phyloP scores from a whole-genome alignment of 2,329 filamentous ascomycete species.

The Rhexocercosporidium sp. region DNA sequence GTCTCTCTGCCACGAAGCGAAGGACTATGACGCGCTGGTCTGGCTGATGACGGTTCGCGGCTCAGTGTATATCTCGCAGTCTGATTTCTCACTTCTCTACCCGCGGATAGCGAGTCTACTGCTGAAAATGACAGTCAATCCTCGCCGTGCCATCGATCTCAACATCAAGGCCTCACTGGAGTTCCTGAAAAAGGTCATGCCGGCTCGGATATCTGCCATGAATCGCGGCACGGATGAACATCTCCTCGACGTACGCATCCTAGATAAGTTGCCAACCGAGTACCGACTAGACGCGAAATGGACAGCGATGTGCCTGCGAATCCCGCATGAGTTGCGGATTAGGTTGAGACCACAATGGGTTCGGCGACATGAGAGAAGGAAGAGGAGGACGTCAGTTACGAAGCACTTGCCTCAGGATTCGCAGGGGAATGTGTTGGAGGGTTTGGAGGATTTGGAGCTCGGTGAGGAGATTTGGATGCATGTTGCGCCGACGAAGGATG shows the following conservation, averaged over 20 bases:
- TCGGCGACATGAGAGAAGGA: conserved; percentile 40
- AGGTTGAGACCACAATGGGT: conserved; percentile 45
- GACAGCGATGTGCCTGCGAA: conserved; percentile 61
- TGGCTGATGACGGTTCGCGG: conserved; percentile 61
- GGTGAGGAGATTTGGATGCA: conserved; percentile 61
- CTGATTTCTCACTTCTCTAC: conserved; percentile 70
- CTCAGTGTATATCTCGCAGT: conserved; percentile 69
- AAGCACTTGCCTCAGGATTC: conserved; percentile 44
- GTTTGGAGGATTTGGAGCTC: conserved; percentile 40
- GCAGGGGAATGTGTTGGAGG: conserved; percentile 45
- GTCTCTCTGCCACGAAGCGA: conserved; percentile 60
- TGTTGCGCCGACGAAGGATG: conserved; percentile 46
- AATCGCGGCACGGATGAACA: conserved; percentile 59
- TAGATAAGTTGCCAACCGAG: conserved; percentile 54
- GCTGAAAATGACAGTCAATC: conserved; percentile 68
- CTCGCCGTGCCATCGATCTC: conserved; percentile 64
- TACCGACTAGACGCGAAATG: conserved; percentile 62
- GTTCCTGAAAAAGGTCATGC: conserved; percentile 61
- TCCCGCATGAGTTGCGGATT: conserved; percentile 61
- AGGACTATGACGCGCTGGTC: conserved; percentile 49
- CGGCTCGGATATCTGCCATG: conserved; percentile 52
- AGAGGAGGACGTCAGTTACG: conserved; percentile 42
- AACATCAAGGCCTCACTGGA: conserved; percentile 68
- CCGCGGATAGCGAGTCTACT: conserved; percentile 61
- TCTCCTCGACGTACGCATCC: conserved; percentile 49